Conservation (phyloP, 257 asterid species). For the Penstemon barbatus region DNA sequence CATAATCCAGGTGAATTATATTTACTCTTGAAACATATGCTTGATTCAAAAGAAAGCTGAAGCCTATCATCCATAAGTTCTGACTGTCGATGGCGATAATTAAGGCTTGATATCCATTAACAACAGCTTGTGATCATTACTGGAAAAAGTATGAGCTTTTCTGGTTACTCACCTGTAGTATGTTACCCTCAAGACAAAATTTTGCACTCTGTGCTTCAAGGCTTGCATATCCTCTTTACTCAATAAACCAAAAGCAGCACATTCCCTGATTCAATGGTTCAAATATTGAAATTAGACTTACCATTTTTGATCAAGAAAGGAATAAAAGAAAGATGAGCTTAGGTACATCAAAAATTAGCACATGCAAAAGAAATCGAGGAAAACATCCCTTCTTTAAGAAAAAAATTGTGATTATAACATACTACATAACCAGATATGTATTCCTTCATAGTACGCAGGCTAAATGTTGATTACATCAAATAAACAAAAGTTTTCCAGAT, state of each 20-base stretch:
- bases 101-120: conserved; percentile 24
- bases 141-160: conserved; percentile 17
- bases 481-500: background rate
- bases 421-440: background rate
- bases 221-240: conserved; percentile 28
- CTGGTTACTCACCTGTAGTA: conserved; percentile 22
- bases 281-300: conserved; percentile 8
- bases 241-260: conserved; percentile 18
- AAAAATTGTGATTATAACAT: background rate
- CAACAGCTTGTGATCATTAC: conserved; percentile 7
- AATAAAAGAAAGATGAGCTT: background rate
- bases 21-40: conserved; percentile 31
- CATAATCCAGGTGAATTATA: conserved; percentile 23
- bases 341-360: conserved; percentile 1
- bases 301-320: background rate
- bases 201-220: conserved; percentile 19
- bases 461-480: background rate
- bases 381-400: background rate
- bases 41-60: conserved; percentile 29
- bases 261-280: conserved; percentile 22
- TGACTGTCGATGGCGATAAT: background rate
- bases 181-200: conserved; percentile 30
- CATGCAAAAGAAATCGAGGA: background rate
- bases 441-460: background rate
- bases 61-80: conserved; percentile 22